These are phyloP conservation scores for Filosporella fistucella DNA, from an alignment of 495 filamentous ascomycete genomes.

Conservation along the genomic window DNA sequence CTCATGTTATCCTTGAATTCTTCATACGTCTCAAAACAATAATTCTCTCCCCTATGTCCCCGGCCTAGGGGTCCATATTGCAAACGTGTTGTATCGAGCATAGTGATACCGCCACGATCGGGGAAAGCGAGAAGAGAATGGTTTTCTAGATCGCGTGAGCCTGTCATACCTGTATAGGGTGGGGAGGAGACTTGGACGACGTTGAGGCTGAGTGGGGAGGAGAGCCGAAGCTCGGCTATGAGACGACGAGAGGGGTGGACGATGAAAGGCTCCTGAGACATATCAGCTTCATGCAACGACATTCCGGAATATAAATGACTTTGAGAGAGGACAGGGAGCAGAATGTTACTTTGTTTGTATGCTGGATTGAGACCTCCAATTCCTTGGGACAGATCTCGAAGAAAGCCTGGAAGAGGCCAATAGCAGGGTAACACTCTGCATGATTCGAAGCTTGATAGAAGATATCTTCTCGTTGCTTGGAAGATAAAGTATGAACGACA, in stretches of 20 bases:
- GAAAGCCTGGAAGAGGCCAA: neutral
- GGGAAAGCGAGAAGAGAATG: too few relatives aligned
- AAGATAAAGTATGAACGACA: neutral
- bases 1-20: neutral
- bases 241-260: too few relatives aligned
- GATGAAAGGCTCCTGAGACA: too few relatives aligned
- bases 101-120: too few relatives aligned
- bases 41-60: neutral
- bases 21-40: neutral
- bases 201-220: too few relatives aligned
- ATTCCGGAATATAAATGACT: too few relatives aligned
- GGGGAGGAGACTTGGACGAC: too few relatives aligned
- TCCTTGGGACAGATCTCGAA: neutral
- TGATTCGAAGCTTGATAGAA: neutral
- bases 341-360: slow-evolving; percentile 1
- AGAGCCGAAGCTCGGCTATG: too few relatives aligned
- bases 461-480: neutral
- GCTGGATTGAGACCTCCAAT: neutral
- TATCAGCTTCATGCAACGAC: too few relatives aligned
- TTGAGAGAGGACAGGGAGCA: too few relatives aligned
- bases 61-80: neutral
- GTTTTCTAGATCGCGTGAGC: too few relatives aligned
- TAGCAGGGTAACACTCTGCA: neutral
- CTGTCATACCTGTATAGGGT: too few relatives aligned
- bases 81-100: neutral